Base-by-base conservation (phyloP, 1,284 basidiomycete genomes). In the Apiotrichum veenhuisii region DNA sequence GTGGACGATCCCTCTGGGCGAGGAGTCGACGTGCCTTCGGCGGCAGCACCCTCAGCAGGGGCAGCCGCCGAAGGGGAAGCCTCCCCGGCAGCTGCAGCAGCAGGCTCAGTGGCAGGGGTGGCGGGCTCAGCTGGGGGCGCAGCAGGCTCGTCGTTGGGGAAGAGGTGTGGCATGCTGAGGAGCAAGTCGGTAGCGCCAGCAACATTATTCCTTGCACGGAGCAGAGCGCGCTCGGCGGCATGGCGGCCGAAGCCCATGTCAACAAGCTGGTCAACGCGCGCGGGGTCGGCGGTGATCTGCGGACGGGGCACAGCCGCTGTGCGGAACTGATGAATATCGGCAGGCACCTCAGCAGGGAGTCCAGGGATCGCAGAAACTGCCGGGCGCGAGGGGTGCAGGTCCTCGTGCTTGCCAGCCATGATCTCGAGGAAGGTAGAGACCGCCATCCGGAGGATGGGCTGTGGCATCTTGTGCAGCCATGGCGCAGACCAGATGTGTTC, bases 231-330 rank as follows among this genome's bases (percentile, higher is more conserved):
- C 68, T 90, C 87, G 1, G 89, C 89, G 5, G 91, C 89, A 41
- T 84, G 83, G 11, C 91, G 84, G 26, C 89, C 85, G 78, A 98
- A 99, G 50, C 96, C 96, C 96, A 99, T 98, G 65, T 98, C 95
- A 18, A 86, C 87, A 49, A 98, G 80, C 67, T 91, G 87, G 49
- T 84, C 83, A 46, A 97, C 84, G 30, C 87, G 84, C 54, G 81
- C 82, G 68, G 91, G 88, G 67, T 91, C 88, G 0, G 87, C 84
- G 3, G 83, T 60, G n/a, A 65, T 25, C 22, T 59, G 61, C 4
- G 58, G 45, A 2, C 55, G 55, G n/a, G 50, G 50, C 3, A 44
- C 47, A 14, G 59, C 37, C 7, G 50, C 48, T 12, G 44, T 40
- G 3, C 49, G 52, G n/a, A n/a, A 4, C 48, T 20, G 34, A 42